Conservation (phyloP, 352 stramenopile genomes). For the Paralagenidium karlingii region DNA sequence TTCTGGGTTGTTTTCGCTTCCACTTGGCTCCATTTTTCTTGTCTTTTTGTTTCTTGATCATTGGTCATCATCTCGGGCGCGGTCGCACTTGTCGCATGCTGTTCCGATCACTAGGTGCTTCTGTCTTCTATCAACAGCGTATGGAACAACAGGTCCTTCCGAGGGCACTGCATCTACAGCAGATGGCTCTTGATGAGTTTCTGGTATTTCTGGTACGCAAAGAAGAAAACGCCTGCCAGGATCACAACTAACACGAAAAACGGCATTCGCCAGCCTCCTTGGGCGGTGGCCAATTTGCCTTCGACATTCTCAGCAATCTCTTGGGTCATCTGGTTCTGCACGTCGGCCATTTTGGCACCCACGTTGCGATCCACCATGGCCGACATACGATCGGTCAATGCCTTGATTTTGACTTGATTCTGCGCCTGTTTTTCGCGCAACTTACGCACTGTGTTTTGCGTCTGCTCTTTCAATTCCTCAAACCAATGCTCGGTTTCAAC, state of each 20-base stretch:
- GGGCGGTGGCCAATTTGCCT: conserved; percentile 41
- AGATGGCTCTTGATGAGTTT: conserved; percentile 77
- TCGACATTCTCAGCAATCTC: conserved; percentile 64
- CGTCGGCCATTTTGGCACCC: conserved; percentile 39
- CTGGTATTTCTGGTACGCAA: conserved; percentile 81
- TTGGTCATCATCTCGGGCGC: no score
- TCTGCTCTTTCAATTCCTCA: conserved; percentile 67
- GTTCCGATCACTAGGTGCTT: no score
- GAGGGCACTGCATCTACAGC: conserved; percentile 33
- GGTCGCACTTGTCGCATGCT: no score
- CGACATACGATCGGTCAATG: conserved; percentile 55
- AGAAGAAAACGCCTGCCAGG: conserved; percentile 33
- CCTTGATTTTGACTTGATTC: conserved; percentile 62
- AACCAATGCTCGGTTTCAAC: conserved; percentile 78
- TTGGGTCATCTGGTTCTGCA: conserved; percentile 40
- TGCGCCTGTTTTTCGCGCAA: conserved; percentile 53
- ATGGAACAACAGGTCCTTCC: no score
- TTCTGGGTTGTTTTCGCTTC: no score
- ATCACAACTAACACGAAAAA: conserved; percentile 69
- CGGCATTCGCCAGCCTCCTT: conserved; percentile 58
- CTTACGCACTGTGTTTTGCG: conserved; percentile 58
- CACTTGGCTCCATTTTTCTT: no score
- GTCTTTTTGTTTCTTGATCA: no score
- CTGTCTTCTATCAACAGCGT: no score
- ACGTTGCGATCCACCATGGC: conserved; percentile 66